A percentile compares a stretch with the other conserved stretches of the same genome.
These are phyloP conservation scores for Penicillium pancosmium DNA, from an alignment of 495 filamentous ascomycete species.

Conservation along the genomic window DNA sequence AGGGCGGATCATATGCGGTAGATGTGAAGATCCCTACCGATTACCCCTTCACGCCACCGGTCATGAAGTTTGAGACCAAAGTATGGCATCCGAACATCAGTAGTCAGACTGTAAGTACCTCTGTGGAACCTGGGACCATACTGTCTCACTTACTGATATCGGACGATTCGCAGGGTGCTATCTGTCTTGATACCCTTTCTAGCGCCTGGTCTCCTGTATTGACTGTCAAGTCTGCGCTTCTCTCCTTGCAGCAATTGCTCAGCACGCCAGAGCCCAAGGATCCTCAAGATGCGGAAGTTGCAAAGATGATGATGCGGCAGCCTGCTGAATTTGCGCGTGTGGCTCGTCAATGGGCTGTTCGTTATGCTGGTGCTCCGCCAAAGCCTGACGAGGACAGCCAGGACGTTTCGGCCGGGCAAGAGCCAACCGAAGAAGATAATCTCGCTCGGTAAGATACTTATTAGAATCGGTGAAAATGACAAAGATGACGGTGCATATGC, in stretches of 20 bases:
- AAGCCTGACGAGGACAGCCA: constrained; percentile 50
- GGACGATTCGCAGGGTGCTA: constrained; percentile 70
- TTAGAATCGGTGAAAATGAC: neutral
- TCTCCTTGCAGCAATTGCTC: constrained; percentile 91
- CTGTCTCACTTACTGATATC: neutral
- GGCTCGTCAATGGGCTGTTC: constrained; percentile 87
- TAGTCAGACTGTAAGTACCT: constrained; percentile 79
- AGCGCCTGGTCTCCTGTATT: constrained; percentile 91
- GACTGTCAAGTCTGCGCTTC: constrained; percentile 91
- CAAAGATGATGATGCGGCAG: constrained; percentile 80
- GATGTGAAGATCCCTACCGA: constrained; percentile 86
- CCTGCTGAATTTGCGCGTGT: constrained; percentile 79
- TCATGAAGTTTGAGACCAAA: constrained; percentile 92
- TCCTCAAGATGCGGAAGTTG: constrained; percentile 95
- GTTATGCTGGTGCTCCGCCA: constrained; percentile 78
- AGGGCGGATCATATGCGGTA: constrained; percentile 80
- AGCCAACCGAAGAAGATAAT: constrained; percentile 44
- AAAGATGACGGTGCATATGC: constrained; percentile 14
- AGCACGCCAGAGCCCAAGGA: constrained; percentile 94
- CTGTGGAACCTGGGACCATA: neutral
- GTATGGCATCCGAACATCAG: constrained; percentile 98
- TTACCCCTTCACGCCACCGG: constrained; percentile 91
- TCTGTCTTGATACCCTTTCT: constrained; percentile 93
- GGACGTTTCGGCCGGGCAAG: constrained; percentile 48
- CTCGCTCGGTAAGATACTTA: constrained; percentile 43